Evolutionary conservation across 1,139 yeast species (phyloP).

Genomic region (Kurtzmaniella quercitrusa): DNA sequence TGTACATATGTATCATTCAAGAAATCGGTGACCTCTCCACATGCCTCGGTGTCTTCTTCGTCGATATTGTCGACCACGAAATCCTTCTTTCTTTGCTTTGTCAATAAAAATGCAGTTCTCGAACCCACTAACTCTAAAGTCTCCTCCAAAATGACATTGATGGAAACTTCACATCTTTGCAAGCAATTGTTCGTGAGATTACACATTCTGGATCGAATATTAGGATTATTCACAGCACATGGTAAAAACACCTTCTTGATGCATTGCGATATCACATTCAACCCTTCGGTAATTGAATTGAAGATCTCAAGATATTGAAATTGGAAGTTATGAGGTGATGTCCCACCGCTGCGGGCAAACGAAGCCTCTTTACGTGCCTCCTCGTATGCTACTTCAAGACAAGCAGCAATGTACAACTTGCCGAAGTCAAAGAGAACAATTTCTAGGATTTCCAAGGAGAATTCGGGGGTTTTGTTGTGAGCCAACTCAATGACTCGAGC

Average conservation of each 20-base stretch:
- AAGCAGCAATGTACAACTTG: constrained; percentile 67
- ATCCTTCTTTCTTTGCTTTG: constrained; percentile 36
- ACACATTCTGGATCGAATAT: constrained; percentile 59
- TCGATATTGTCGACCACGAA: constrained; percentile 40
- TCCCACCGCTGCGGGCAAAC: constrained; percentile 18
- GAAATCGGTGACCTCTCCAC: constrained; percentile 58
- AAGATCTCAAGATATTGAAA: constrained; percentile 50
- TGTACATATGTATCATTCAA: constrained; percentile 41
- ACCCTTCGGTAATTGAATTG: constrained; percentile 55
- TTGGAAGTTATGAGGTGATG: constrained; percentile 19
- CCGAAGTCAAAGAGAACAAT: constrained; percentile 69
- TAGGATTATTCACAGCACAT: constrained; percentile 59
- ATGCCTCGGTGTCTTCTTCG: constrained; percentile 67
- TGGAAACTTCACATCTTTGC: constrained; percentile 61
- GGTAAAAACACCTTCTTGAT: constrained; percentile 71
- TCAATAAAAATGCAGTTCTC: constrained; percentile 46
- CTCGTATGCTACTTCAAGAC: constrained; percentile 66
- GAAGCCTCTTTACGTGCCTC: constrained; percentile 26
- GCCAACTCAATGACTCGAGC: constrained; percentile 75
- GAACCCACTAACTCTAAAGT: constrained; percentile 47
- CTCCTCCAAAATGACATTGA: constrained; percentile 62
- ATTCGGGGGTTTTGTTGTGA: constrained; percentile 59
- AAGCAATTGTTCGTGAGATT: constrained; percentile 65
- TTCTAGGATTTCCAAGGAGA: constrained; percentile 64
- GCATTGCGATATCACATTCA: constrained; percentile 65